Base-by-base conservation (phyloP, 257 asterid genomes). In the Gentiana dahurica region DNA sequence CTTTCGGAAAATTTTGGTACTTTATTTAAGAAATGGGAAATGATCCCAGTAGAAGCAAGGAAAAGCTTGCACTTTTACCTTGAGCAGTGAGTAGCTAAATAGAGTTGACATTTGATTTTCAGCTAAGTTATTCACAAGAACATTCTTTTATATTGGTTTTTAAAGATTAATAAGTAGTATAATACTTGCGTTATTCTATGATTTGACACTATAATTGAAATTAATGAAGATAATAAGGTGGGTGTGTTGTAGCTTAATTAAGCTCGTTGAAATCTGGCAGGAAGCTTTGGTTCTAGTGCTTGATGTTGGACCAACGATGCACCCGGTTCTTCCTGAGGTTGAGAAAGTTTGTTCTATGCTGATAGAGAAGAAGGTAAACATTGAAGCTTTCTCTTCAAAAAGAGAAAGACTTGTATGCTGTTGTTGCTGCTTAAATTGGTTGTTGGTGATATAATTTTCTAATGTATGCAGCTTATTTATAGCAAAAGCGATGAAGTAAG, bases 271-370 rank as follows among this genome's bases (percentile, higher is more conserved):
- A 39, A 11, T 50, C 32, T 32, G 46, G 63, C 81, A 91, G 98
- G 98, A 91, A 70, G 79, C 86, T 51, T 65, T 91, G 56, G 75
- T 91, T 65, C 55, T 91, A 79, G 70, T 91, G 64, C 78, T 91
- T 71, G 98, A 91, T 83, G 94, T 91, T 71, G 90, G 97, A 68
- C 94, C 90, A 46, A 72, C 92, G 56, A 85, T 87, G 96, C 97
- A 83, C 60, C 62, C 79, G 44, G 35, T 91, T 64, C 79, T 91
- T 57, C 95, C 93, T 8, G 89, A 87, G 69, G 65, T 91, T 39
- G 84, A 77, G 68, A 88, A 88, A 71, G 81, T 85, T 75, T 91
- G 97, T 74, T 75, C 94, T 43, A 62, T 81, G 94, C 77, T 91
- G 41, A 65, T 79, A 7, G 79, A 79, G 81, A 87, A 87, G 88